Evolutionary conservation across 768 basidiomycete species (phyloP).

Genomic region (Pleurotus citrinopileatus): DNA sequence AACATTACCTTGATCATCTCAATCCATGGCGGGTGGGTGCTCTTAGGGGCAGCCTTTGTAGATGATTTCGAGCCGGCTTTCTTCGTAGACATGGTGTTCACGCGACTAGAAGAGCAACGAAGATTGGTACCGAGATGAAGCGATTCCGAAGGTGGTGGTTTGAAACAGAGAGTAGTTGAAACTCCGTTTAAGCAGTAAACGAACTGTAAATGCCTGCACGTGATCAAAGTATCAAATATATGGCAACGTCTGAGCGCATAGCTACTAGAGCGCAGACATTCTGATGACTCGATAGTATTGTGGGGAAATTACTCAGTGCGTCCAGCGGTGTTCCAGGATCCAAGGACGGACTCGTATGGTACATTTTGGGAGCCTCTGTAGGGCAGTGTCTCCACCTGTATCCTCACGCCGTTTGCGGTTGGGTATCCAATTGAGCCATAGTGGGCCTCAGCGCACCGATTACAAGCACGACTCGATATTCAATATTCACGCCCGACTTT

Average conservation of each 20-base stretch:
- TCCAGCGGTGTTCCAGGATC: no score
- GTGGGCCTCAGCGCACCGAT: no score
- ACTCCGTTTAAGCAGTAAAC: slow-evolving; percentile 23
- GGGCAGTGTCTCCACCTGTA: no score
- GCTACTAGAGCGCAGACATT: no score
- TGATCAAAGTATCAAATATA: background rate
- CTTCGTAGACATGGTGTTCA: slow-evolving; percentile 30
- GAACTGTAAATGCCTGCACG: slow-evolving; percentile 9
- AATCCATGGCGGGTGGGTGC: slow-evolving; percentile 59
- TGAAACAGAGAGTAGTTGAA: slow-evolving; percentile 36
- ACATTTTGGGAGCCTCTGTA: no score
- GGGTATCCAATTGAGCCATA: no score
- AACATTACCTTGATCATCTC: slow-evolving; percentile 76
- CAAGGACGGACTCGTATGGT: no score
- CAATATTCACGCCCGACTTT: no score
- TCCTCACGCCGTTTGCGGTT: no score
- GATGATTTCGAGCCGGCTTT: slow-evolving; percentile 26
- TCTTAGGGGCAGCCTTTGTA: slow-evolving; percentile 43
- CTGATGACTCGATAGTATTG: no score
- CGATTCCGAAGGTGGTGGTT: slow-evolving; percentile 56
- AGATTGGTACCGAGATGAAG: background rate
- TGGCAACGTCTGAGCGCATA: background rate
- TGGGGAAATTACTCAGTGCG: no score
- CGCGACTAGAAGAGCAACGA: slow-evolving; percentile 11
- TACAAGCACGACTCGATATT: no score